Percentiles rank a stretch among this genome's conserved stretches.
Evolutionary conservation across 441 rosid species (phyloP).

Genomic region (Metrosideros polymorpha): DNA sequence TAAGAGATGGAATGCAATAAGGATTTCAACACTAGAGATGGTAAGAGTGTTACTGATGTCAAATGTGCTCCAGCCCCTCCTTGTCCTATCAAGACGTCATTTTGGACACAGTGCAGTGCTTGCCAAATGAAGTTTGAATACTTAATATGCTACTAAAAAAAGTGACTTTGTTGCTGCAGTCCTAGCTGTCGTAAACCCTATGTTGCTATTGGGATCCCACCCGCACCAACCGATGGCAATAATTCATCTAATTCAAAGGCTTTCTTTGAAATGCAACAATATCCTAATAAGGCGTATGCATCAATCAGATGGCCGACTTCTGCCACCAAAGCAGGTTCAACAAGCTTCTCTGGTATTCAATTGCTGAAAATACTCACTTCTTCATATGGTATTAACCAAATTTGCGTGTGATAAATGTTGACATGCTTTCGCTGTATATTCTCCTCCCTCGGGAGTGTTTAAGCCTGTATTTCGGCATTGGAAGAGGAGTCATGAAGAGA

Average conservation of each 20-base stretch:
- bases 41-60: background rate
- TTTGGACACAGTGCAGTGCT: background rate
- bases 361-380: background rate
- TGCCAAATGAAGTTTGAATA: background rate
- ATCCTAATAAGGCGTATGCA: background rate
- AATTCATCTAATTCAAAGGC: background rate
- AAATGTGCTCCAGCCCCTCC: background rate
- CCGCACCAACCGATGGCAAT: background rate
- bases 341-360: background rate
- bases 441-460: background rate
- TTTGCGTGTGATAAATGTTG: background rate
- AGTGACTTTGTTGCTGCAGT: background rate
- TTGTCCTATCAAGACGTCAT: background rate
- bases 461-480: background rate
- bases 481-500: background rate
- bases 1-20: background rate
- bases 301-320: background rate
- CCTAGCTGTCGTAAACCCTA: background rate
- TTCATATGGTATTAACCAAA: background rate
- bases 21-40: background rate
- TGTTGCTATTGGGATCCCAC: background rate
- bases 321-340: background rate
- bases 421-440: background rate
- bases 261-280: background rate
- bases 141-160: background rate